Conservation (phyloP, 2,329 filamentous ascomycete species). For the Colletotrichum endophyticum region DNA sequence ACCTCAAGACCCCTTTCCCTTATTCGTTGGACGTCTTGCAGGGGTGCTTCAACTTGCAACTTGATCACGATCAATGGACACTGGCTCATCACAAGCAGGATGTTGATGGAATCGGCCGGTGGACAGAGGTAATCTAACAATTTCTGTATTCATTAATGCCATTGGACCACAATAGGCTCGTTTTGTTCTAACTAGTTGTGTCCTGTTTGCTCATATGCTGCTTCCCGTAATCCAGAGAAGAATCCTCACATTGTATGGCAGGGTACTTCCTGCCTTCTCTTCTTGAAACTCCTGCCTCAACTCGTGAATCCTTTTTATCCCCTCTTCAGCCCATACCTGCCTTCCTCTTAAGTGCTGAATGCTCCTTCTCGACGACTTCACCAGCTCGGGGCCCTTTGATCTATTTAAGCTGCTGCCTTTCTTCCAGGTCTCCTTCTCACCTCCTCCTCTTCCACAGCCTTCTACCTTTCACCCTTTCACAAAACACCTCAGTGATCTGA, state of each 20-base stretch:
- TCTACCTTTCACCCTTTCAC: background rate
- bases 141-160: background rate
- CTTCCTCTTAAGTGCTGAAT: background rate
- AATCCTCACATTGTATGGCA: background rate
- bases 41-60: background rate
- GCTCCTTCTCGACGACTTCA: background rate
- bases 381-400: background rate
- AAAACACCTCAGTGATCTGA: background rate
- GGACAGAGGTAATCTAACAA: background rate
- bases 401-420: background rate
- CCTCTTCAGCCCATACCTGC: background rate
- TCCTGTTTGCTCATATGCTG: background rate
- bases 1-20: background rate
- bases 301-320: background rate
- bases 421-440: background rate
- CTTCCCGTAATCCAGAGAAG: background rate
- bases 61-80: background rate
- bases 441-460: background rate
- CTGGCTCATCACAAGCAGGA: background rate
- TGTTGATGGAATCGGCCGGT: background rate
- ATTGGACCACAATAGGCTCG: background rate
- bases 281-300: background rate
- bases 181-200: background rate
- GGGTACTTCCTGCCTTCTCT: background rate
- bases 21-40: background rate